Conservation (phyloP, 192 early-diverging fungal species). For the Mortierella antarctica region DNA sequence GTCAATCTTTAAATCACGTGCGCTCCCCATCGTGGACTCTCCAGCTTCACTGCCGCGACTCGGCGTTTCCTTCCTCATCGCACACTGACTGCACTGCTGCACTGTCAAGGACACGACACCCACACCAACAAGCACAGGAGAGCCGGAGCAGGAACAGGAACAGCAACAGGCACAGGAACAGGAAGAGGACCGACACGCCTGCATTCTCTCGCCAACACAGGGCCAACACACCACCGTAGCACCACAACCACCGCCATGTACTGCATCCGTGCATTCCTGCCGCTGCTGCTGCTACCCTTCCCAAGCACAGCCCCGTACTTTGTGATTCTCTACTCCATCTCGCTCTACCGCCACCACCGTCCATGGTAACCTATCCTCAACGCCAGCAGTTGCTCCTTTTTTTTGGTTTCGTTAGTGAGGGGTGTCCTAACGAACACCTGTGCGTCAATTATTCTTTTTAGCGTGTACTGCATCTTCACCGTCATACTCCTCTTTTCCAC, state of each 20-base stretch:
- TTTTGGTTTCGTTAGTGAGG: background rate
- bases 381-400: background rate
- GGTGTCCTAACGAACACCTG: background rate
- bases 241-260: conserved; percentile 54
- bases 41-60: no score
- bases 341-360: conserved; percentile 67
- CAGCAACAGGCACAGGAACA: background rate
- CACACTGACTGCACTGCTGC: no score
- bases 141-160: background rate
- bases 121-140: background rate
- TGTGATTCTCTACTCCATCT: conserved; percentile 62
- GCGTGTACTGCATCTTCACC: conserved; percentile 66
- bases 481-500: conserved; percentile 66
- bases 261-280: conserved; percentile 69
- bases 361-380: conserved; percentile 60
- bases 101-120: no score
- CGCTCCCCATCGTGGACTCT: no score
- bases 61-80: background rate
- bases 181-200: background rate
- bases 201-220: background rate
- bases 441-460: conserved; percentile 13
- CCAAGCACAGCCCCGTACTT: conserved; percentile 69
- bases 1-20: background rate
- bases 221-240: background rate
- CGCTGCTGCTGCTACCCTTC: conserved; percentile 67